These are phyloP conservation scores for Candida sp. DNA, from an alignment of 1,139 yeast genomes.

Conservation along the genomic window DNA sequence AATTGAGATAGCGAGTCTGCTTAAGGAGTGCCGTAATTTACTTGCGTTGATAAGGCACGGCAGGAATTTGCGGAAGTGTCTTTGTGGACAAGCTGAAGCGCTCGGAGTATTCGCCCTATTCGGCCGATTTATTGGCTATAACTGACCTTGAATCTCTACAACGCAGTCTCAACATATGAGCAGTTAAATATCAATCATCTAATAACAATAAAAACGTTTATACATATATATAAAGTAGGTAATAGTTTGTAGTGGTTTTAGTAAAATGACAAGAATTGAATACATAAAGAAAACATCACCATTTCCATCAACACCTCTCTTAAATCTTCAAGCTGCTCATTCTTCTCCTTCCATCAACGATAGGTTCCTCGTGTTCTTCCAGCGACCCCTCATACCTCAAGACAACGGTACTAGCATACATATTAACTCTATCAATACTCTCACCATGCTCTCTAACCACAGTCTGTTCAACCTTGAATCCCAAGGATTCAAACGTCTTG, in stretches of 20 bases:
- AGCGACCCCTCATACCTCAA: constrained; percentile 1
- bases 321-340: constrained; percentile 46
- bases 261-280: neutral
- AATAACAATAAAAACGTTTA: neutral
- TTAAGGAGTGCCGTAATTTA: no score
- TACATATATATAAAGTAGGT: no score
- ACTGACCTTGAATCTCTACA: neutral
- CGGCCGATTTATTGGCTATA: no score
- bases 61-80: no score
- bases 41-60: no score
- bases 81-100: no score
- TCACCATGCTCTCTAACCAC: constrained; percentile 66
- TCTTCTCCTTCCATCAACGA: constrained; percentile 27
- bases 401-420: constrained; percentile 74
- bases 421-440: constrained; percentile 78
- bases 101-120: no score
- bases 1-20: no score
- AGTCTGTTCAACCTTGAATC: constrained; percentile 71
- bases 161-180: neutral
- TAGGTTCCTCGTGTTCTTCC: neutral
- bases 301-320: neutral
- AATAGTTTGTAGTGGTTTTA: no score
- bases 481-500: constrained; percentile 64
- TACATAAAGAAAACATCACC: neutral
- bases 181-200: neutral